Evolutionary conservation across 2,329 filamentous ascomycete species (phyloP).

Genomic region (Aspergillus sp.): DNA sequence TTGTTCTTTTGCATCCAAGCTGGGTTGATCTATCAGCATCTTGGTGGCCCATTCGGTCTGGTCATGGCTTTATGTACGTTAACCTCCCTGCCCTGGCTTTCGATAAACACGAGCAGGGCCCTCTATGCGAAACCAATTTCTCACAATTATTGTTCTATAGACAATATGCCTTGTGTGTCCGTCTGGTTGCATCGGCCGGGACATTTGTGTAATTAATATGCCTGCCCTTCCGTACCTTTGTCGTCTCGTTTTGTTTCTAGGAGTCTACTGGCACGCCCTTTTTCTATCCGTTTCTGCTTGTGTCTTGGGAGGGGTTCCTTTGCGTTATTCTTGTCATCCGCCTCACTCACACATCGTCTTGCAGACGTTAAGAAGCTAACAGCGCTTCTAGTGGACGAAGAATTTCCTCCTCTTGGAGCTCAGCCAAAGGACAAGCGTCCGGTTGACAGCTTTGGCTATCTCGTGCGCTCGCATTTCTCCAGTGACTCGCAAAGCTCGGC

Average conservation of each 20-base stretch:
- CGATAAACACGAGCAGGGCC: constrained; percentile 41
- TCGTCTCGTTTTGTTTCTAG: constrained; percentile 22
- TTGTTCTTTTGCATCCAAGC: constrained; percentile 40
- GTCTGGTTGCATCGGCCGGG: constrained; percentile 24
- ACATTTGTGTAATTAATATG: constrained; percentile 40
- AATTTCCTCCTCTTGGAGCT: constrained; percentile 50
- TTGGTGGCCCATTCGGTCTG: constrained; percentile 37
- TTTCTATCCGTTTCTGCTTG: constrained; percentile 17
- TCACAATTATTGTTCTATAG: constrained; percentile 49
- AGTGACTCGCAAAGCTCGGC: constrained; percentile 31
- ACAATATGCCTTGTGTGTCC: constrained; percentile 35
- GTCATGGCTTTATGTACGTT: constrained; percentile 52
- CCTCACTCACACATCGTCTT: constrained; percentile 12
- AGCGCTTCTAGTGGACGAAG: constrained; percentile 43
- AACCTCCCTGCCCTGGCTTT: constrained; percentile 50
- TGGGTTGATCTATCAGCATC: constrained; percentile 39
- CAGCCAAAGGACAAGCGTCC: constrained; percentile 39
- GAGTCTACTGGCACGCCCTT: constrained; percentile 22
- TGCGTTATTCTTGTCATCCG: constrained; percentile 15
- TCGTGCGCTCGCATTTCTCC: constrained; percentile 37
- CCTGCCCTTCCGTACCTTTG: constrained; percentile 32
- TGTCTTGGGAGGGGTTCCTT: constrained; percentile 14
- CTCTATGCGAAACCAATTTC: constrained; percentile 49
- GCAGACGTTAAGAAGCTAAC: constrained; percentile 30
- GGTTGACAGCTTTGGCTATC: constrained; percentile 39